A percentile compares a stretch with the other conserved stretches of the same genome.
These are phyloP conservation scores for Blastobotrys mokoenaii DNA, from an alignment of 805 yeast species.

Conservation along the genomic window DNA sequence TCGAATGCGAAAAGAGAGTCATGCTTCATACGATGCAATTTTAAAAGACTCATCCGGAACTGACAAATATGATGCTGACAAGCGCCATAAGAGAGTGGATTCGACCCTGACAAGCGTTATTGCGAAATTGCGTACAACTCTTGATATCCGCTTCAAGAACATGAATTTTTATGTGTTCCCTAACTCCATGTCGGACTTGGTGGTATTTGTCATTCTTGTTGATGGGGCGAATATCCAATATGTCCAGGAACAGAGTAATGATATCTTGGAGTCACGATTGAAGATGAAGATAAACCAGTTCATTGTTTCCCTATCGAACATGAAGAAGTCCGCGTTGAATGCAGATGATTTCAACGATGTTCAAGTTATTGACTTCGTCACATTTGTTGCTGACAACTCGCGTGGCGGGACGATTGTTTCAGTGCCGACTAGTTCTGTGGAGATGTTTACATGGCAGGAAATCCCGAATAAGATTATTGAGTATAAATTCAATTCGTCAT, in stretches of 20 bases:
- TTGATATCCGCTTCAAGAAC: conserved; percentile 52
- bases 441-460: conserved; percentile 69
- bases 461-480: conserved; percentile 45
- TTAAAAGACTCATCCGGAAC: conserved; percentile 43
- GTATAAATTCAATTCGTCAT: conserved; percentile 59
- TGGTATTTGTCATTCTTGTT: conserved; percentile 48
- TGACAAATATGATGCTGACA: background rate
- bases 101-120: conserved; percentile 9
- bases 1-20: conserved; percentile 66
- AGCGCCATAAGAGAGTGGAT: conserved; percentile 7
- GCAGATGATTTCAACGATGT: conserved; percentile 42
- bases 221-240: conserved; percentile 23
- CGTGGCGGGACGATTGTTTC: conserved; percentile 73
- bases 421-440: conserved; percentile 66
- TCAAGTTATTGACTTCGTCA: conserved; percentile 47
- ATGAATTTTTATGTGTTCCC: conserved; percentile 66
- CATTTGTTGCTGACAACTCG: conserved; percentile 44
- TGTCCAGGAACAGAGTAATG: conserved; percentile 18
- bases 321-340: conserved; percentile 35
- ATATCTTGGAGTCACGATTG: conserved; percentile 45
- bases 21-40: conserved; percentile 66
- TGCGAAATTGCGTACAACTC: conserved; percentile 47
- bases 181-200: conserved; percentile 67
- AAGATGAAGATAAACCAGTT: conserved; percentile 55
- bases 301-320: conserved; percentile 56